These are phyloP conservation scores for Pholiota microspora DNA, from an alignment of 768 basidiomycete species.

Conservation along the genomic window DNA sequence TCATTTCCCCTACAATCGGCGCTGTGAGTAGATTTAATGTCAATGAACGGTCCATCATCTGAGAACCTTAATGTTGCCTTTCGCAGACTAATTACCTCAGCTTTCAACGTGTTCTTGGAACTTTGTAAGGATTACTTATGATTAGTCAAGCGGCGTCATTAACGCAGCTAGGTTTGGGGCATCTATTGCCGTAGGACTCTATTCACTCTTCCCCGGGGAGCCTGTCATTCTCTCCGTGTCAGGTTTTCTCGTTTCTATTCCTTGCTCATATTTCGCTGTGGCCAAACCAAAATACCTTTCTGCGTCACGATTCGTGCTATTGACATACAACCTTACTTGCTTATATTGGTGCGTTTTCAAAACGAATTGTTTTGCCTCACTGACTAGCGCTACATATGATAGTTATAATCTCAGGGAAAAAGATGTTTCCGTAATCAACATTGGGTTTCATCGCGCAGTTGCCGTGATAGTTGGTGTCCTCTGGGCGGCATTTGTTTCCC, in stretches of 20 bases:
- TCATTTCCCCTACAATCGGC: conserved; percentile 89
- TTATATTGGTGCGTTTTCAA: conserved; percentile 49
- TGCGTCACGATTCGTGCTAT: conserved; percentile 74
- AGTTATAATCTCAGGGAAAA: conserved; percentile 80
- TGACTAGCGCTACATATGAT: not conserved
- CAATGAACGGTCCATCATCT: not conserved
- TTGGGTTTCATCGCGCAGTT: conserved; percentile 76
- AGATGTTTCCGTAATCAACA: conserved; percentile 56
- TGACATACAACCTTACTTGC: conserved; percentile 90
- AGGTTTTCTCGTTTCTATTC: conserved; percentile 87
- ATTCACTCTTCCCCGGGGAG: conserved; percentile 74
- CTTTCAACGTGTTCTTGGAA: conserved; percentile 81
- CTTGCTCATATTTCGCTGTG: conserved; percentile 91
- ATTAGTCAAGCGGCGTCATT: not conserved
- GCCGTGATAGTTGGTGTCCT: conserved; percentile 85
- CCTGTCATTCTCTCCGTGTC: conserved; percentile 73
- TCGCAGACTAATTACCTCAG: conserved; percentile 81
- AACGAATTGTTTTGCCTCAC: not conserved
- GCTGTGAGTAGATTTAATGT: conserved; percentile 52
- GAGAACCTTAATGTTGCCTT: conserved; percentile 7
- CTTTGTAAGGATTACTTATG: conserved; percentile 52
- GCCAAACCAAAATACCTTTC: conserved; percentile 74
- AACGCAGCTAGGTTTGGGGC: conserved; percentile 65
- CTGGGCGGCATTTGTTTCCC: conserved; percentile 85
- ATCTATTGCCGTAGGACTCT: conserved; percentile 66